Evolutionary conservation across 441 rosid genomes (phyloP).

Genomic region (Euphorbia celastroides): DNA sequence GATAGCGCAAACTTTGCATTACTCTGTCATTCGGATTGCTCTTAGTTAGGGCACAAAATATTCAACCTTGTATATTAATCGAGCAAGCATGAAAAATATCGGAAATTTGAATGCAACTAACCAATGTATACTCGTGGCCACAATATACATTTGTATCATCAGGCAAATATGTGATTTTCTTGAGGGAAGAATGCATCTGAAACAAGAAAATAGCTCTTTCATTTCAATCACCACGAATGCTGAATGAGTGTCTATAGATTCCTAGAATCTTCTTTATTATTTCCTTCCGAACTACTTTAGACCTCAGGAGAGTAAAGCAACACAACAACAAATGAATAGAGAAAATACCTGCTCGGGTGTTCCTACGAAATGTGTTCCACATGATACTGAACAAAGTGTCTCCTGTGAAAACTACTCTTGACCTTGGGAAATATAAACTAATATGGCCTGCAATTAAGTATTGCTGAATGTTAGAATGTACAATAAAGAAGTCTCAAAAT

Average conservation of each 20-base stretch:
- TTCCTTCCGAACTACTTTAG: neutral
- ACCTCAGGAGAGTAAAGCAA: neutral
- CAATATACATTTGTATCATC: constrained; percentile 80
- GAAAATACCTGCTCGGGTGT: constrained; percentile 79
- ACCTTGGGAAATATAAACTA: constrained; percentile 90
- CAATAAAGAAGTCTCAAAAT: neutral
- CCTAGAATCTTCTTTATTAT: neutral
- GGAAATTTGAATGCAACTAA: constrained; percentile 28
- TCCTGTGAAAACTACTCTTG: constrained; percentile 86
- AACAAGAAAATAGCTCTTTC: constrained; percentile 12
- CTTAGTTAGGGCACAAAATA: constrained; percentile 12
- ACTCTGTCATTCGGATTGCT: constrained; percentile 42
- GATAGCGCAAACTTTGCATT: constrained; percentile 88
- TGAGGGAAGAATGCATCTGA: constrained; percentile 83
- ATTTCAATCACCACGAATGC: neutral
- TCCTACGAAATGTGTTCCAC: constrained; percentile 96
- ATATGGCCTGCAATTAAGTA: constrained; percentile 65
- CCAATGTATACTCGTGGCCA: constrained; percentile 90
- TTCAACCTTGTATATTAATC: constrained; percentile 3
- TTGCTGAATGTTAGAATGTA: constrained; percentile 16
- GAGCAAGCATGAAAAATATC: neutral
- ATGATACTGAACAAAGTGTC: constrained; percentile 94
- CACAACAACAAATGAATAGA: neutral
- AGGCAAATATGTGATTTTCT: constrained; percentile 65
- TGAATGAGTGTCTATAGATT: neutral